Conservation (phyloP, 495 filamentous ascomycete genomes). For the Rusavskia elegans region DNA sequence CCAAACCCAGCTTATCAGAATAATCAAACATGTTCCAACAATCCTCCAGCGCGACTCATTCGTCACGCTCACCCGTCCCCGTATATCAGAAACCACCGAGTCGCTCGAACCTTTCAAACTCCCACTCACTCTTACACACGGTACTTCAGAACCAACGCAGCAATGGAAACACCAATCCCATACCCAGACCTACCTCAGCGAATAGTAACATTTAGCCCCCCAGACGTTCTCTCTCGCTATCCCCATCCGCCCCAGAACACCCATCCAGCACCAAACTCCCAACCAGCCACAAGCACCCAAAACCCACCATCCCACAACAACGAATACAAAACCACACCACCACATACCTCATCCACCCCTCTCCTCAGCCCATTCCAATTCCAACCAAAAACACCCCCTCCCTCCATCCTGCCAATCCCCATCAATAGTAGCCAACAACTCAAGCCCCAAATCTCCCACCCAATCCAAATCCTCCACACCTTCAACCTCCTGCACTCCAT, state of each 20-base stretch:
- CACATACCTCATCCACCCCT: neutral
- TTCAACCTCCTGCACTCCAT: neutral
- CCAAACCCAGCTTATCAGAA: too few relatives aligned
- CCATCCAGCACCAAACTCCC: too few relatives aligned
- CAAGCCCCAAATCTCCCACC: neutral
- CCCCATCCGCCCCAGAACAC: too few relatives aligned
- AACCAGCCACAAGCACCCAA: neutral
- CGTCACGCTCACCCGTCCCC: too few relatives aligned
- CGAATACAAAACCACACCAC: too few relatives aligned
- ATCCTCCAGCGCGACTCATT: too few relatives aligned
- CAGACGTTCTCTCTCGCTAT: too few relatives aligned
- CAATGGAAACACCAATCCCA: neutral
- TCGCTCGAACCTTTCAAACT: too few relatives aligned
- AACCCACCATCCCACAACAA: neutral
- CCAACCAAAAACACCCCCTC: neutral
- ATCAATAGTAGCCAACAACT: neutral
- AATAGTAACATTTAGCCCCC: neutral
- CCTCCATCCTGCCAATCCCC: too few relatives aligned
- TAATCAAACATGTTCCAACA: too few relatives aligned
- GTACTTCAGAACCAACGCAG: neutral
- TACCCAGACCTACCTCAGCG: neutral
- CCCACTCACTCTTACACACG: neutral
- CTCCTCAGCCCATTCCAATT: neutral
- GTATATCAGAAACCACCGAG: too few relatives aligned
- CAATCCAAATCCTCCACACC: neutral